Percentiles rank a stretch among this genome's conserved stretches.
phyloP scores from a whole-genome alignment of 805 yeast species.

The Ascoidea asiatica region DNA sequence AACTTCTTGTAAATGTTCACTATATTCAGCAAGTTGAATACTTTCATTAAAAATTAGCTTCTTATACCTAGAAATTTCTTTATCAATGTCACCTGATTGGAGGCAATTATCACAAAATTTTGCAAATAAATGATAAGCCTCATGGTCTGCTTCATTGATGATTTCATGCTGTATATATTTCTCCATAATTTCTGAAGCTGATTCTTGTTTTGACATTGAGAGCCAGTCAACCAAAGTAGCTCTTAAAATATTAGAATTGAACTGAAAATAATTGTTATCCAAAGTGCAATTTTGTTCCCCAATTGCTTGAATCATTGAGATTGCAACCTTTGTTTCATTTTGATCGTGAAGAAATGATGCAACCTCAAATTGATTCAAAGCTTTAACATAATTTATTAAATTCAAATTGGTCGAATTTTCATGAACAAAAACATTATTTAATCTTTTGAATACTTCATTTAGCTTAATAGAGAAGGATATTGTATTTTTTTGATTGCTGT shows the following conservation, averaged over 20 bases:
- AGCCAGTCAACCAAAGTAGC: conserved; percentile 53
- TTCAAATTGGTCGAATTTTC: no score
- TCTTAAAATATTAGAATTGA: conserved; percentile 17
- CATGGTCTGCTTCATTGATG: not conserved
- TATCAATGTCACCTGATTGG: conserved; percentile 27
- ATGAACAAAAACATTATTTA: no score
- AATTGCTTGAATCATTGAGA: not conserved
- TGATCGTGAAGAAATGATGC: conserved; percentile 6
- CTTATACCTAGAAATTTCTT: conserved; percentile 28
- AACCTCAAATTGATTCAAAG: conserved; percentile 2
- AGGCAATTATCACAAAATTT: conserved; percentile 59
- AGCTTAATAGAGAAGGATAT: no score
- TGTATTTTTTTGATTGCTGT: not conserved
- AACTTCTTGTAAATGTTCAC: no score
- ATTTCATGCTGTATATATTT: conserved; percentile 29
- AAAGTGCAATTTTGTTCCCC: conserved; percentile 9
- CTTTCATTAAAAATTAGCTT: conserved; percentile 27
- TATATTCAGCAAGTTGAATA: no score
- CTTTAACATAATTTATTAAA: conserved; percentile 1
- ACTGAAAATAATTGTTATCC: not conserved
- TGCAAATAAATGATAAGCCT: conserved; percentile 42
- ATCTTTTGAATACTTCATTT: no score
- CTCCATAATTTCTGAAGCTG: conserved; percentile 42
- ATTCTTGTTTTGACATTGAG: conserved; percentile 55
- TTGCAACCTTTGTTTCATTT: conserved; percentile 7